Evolutionary conservation across 257 asterid genomes (phyloP).

Genomic region (Plantago ovata): DNA sequence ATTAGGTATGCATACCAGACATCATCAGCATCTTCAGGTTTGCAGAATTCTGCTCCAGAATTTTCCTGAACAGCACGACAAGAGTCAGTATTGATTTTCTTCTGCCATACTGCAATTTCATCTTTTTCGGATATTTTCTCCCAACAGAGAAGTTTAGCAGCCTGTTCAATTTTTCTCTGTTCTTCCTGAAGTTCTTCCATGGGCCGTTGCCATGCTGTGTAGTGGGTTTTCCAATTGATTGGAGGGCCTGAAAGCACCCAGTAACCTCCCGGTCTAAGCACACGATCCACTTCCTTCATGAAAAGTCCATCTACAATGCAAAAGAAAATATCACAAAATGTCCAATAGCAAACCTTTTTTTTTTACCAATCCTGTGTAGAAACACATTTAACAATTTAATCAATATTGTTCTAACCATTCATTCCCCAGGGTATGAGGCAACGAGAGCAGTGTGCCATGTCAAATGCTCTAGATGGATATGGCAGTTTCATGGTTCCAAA

Average conservation of each 20-base stretch:
- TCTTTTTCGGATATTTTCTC: conserved; percentile 48
- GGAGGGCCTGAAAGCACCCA: conserved; percentile 77
- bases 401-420: conserved; percentile 34
- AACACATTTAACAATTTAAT: neutral
- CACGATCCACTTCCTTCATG: conserved; percentile 64
- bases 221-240: conserved; percentile 49
- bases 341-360: conserved; percentile 1
- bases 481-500: conserved; percentile 56
- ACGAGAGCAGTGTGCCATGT: conserved; percentile 68
- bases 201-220: conserved; percentile 55
- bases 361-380: neutral
- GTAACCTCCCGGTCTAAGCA: conserved; percentile 64
- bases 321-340: conserved; percentile 15
- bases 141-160: conserved; percentile 58
- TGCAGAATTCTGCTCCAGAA: conserved; percentile 40
- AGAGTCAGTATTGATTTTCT: conserved; percentile 31
- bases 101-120: conserved; percentile 58
- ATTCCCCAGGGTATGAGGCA: conserved; percentile 61
- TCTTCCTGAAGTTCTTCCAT: conserved; percentile 48
- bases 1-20: conserved; percentile 57
- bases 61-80: conserved; percentile 48
- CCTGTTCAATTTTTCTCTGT: conserved; percentile 49
- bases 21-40: conserved; percentile 37
- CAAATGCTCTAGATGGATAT: conserved; percentile 55
- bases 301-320: conserved; percentile 49